phyloP scores from a whole-genome alignment of 495 filamentous ascomycete genomes.

The Xylaria acuta region DNA sequence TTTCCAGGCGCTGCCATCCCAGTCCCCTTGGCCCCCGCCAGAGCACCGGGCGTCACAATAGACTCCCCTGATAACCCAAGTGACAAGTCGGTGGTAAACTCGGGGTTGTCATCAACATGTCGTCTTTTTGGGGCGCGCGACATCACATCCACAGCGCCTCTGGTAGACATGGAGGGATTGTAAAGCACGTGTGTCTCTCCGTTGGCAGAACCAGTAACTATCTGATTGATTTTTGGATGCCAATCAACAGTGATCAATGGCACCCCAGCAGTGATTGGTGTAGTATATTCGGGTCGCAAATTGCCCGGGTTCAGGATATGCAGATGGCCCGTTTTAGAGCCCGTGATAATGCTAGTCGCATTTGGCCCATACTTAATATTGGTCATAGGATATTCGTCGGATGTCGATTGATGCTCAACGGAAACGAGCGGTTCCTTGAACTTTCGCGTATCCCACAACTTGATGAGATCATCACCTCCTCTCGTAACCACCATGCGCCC shows the following conservation, averaged over 20 bases:
- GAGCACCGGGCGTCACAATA: constrained; percentile 70
- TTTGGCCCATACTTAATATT: constrained; percentile 90
- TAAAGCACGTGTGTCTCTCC: constrained; percentile 89
- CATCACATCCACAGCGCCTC: constrained; percentile 88
- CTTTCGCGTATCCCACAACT: constrained; percentile 95
- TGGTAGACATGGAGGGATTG: constrained; percentile 78
- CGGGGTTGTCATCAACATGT: constrained; percentile 91
- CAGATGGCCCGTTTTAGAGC: constrained; percentile 83
- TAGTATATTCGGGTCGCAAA: constrained; percentile 79
- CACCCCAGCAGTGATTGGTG: constrained; percentile 81
- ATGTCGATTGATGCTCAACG: constrained; percentile 80
- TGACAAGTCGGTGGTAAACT: constrained; percentile 80
- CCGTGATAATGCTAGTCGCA: constrained; percentile 82
- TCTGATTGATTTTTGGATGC: constrained; percentile 95
- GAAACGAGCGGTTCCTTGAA: constrained; percentile 87
- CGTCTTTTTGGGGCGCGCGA: constrained; percentile 90
- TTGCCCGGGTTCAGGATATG: constrained; percentile 94
- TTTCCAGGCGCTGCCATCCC: constrained; percentile 82
- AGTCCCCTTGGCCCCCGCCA: constrained; percentile 48
- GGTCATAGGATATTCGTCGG: constrained; percentile 78
- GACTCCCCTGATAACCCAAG: constrained; percentile 82
- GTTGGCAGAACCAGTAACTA: constrained; percentile 90
- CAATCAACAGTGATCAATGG: constrained; percentile 85
- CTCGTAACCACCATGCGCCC: constrained; percentile 87
- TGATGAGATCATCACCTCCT: constrained; percentile 83